Evolutionary conservation across 345 rosid species (phyloP), one percentile per base, ranked within the genome.

Genomic region (rapeseed (Brassica napus)): DNA sequence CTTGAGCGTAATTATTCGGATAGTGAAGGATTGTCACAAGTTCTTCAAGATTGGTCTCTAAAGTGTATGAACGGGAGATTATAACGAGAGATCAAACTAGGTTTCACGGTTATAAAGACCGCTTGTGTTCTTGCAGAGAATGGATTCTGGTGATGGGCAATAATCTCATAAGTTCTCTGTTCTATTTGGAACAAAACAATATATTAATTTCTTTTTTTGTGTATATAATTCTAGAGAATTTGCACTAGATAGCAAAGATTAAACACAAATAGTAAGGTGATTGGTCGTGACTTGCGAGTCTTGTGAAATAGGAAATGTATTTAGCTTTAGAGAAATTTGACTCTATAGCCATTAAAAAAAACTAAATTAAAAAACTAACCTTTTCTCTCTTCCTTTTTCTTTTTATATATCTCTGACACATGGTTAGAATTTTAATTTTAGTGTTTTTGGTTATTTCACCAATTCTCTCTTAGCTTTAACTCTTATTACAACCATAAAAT

Each of bases 11-110:
- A 12, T 14, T 49, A 49, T 49, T 49, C 16, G 55, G 55, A 49
- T 14, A 12, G 15, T 12, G 54, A 88, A 82, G 15, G 88, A 83
- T 80, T 86, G 89, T 70, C 75, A 77, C 75, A 52, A 15, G 30
- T 77, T 69, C 54, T 62, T 77, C 64, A 77, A 69, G 57, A 52
- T 32, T 77, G 10, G 57, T 49, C 55, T 77, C 70, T 21, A n/a
- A 69, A 62, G 75, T 77, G 65, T 77, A 69, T 63, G 65, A 63
- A n/a, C 54, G 6, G 4, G 70, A 70, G 52, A 44, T 44, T 1
- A 44, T 11, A 11, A 1, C 4, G 52, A 44, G 52, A 11, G 70
- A 77, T 69, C 69, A 62, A 69, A 77, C 75, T 70, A 77, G 75
- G 64, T 77, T 77, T 77, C 75, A 12, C 52, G 54, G 8, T 32